Conservation (phyloP, 2,329 filamentous ascomycete species). For the Cladophialophora chaetospira region DNA sequence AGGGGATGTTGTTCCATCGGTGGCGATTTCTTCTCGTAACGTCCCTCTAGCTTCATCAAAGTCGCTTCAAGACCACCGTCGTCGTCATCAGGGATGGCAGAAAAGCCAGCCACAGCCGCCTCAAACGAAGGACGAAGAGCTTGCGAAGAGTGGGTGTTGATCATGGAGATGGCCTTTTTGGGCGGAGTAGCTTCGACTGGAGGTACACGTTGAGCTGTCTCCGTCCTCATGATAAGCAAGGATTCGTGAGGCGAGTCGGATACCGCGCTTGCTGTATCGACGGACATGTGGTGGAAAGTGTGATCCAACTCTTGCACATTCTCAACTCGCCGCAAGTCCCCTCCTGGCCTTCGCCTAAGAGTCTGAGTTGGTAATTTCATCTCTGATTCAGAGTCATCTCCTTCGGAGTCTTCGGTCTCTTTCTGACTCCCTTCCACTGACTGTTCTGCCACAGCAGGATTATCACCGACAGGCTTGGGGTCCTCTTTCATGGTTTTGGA, state of each 20-base stretch:
- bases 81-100: constrained; percentile 83
- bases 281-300: constrained; percentile 39
- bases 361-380: constrained; percentile 49
- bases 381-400: neutral
- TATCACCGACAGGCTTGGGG: neutral
- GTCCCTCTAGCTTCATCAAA: constrained; percentile 87
- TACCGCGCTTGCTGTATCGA: constrained; percentile 41
- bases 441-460: neutral
- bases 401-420: neutral
- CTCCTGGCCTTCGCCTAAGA: constrained; percentile 72
- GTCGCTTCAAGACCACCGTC: constrained; percentile 93
- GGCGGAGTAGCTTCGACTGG: constrained; percentile 31
- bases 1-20: constrained; percentile 28
- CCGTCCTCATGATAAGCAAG: constrained; percentile 34
- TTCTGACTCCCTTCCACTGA: neutral
- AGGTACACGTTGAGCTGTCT: constrained; percentile 24
- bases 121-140: constrained; percentile 74
- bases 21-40: constrained; percentile 61
- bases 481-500: constrained; percentile 13
- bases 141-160: constrained; percentile 58
- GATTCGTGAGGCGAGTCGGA: constrained; percentile 35
- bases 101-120: constrained; percentile 80
- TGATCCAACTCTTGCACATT: constrained; percentile 65
- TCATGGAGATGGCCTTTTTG: constrained; percentile 44
- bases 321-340: constrained; percentile 69